These are phyloP conservation scores for Trichomonas tenax DNA, from an alignment of 208 protist genomes.

Conservation along the genomic window DNA sequence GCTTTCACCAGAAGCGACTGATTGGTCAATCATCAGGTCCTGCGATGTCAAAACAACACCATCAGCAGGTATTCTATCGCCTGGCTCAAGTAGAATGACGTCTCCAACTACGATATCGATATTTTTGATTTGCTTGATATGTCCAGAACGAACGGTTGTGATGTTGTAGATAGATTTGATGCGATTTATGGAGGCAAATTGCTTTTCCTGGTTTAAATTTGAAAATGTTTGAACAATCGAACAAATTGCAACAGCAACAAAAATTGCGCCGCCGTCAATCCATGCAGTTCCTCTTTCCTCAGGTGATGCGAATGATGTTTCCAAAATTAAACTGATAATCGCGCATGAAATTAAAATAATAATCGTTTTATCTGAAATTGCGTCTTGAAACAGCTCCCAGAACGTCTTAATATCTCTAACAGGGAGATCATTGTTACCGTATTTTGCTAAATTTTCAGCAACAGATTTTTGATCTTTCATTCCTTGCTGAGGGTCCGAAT, in stretches of 20 bases:
- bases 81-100: background rate
- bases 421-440: background rate
- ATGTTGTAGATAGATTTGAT: background rate
- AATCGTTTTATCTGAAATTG: background rate
- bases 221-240: background rate
- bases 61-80: conserved; percentile 6
- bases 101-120: background rate
- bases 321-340: background rate
- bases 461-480: background rate
- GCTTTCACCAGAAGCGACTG: background rate
- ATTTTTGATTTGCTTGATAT: background rate
- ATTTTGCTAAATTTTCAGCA: background rate
- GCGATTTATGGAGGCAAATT: background rate
- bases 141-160: background rate
- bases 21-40: background rate
- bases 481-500: background rate
- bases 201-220: background rate
- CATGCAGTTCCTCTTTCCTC: background rate
- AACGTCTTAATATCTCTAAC: background rate
- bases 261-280: background rate
- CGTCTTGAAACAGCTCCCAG: background rate
- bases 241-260: background rate
- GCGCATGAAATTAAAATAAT: conserved; percentile 12
- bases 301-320: background rate
- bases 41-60: background rate